Evolutionary conservation across 2,329 filamentous ascomycete species (phyloP).

Genomic region (Zymoseptoria crescenta): DNA sequence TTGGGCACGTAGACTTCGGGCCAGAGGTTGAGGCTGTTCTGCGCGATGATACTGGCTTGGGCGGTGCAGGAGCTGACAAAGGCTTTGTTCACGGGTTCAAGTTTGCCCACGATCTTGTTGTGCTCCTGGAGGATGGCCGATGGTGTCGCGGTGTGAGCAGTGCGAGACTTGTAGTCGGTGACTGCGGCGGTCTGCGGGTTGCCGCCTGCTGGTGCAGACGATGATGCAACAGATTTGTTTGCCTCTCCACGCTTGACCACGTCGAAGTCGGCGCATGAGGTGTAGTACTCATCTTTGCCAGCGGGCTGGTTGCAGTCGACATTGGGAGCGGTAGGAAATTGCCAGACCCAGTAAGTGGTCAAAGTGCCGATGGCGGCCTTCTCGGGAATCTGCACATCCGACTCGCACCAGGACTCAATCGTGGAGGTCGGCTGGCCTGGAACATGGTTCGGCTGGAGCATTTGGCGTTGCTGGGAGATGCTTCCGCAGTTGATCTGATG

Average conservation of each 20-base stretch:
- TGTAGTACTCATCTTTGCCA: slow-evolving; percentile 51
- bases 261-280: slow-evolving; percentile 50
- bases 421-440: slow-evolving; percentile 40
- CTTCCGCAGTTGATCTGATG: slow-evolving; percentile 62
- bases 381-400: slow-evolving; percentile 65
- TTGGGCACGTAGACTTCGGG: slow-evolving; percentile 20
- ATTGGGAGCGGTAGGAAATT: slow-evolving; percentile 60
- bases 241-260: slow-evolving; percentile 33
- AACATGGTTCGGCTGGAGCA: slow-evolving; percentile 47
- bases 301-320: slow-evolving; percentile 38
- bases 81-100: slow-evolving; percentile 6
- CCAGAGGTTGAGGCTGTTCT: slow-evolving; percentile 11
- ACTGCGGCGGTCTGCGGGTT: slow-evolving; percentile 37
- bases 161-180: slow-evolving; percentile 33
- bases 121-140: slow-evolving; percentile 16
- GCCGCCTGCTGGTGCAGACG: slow-evolving; percentile 2
- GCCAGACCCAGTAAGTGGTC: slow-evolving; percentile 94
- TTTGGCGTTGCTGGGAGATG: slow-evolving; percentile 54
- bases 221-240: slow-evolving; percentile 11
- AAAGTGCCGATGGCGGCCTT: slow-evolving; percentile 57
- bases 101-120: slow-evolving; percentile 14
- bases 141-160: slow-evolving; percentile 30
- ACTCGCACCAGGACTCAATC: slow-evolving; percentile 69
- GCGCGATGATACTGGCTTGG: slow-evolving; percentile 13
- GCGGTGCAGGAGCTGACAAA: slow-evolving; percentile 20